phyloP scores from a whole-genome alignment of 139 green algal genomes.

The Trebouxia sp. region DNA sequence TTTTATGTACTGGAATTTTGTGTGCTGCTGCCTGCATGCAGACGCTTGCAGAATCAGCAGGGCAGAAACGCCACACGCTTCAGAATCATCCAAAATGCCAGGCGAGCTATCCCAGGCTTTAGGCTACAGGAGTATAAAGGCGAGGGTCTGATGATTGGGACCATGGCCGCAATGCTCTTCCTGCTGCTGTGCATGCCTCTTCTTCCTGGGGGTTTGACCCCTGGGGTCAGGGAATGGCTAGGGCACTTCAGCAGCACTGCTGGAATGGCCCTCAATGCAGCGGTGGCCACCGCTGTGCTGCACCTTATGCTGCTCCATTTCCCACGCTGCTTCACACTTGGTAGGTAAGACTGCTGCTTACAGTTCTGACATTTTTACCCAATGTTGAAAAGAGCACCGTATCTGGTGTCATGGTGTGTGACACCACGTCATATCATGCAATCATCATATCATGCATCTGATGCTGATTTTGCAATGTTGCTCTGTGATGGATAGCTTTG shows the following conservation, averaged over 20 bases:
- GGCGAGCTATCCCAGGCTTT: background rate
- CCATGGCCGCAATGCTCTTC: background rate
- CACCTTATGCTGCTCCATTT: constrained; percentile 40
- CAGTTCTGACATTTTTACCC: background rate
- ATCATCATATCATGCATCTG: no score
- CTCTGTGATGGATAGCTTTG: no score
- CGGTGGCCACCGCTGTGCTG: constrained; percentile 14
- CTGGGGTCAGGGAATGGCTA: background rate
- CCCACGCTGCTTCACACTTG: constrained; percentile 49
- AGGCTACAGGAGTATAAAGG: background rate
- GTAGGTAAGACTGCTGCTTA: constrained; percentile 15
- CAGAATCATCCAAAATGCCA: background rate
- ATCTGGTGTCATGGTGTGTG: no score
- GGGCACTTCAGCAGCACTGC: constrained; percentile 21
- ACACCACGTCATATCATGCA: no score
- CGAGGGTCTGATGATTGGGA: background rate
- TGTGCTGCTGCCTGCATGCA: no score
- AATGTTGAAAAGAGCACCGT: no score
- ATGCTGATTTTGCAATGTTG: no score
- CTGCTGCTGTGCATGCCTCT: constrained; percentile 13
- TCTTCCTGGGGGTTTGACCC: background rate
- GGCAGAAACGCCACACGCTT: constrained; percentile 1
- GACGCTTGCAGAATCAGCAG: background rate
- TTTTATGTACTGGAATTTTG: no score
- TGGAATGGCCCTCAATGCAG: constrained; percentile 13